Conservation (phyloP, 2,329 filamentous ascomycete species). For the Sporothrix humicola region DNA sequence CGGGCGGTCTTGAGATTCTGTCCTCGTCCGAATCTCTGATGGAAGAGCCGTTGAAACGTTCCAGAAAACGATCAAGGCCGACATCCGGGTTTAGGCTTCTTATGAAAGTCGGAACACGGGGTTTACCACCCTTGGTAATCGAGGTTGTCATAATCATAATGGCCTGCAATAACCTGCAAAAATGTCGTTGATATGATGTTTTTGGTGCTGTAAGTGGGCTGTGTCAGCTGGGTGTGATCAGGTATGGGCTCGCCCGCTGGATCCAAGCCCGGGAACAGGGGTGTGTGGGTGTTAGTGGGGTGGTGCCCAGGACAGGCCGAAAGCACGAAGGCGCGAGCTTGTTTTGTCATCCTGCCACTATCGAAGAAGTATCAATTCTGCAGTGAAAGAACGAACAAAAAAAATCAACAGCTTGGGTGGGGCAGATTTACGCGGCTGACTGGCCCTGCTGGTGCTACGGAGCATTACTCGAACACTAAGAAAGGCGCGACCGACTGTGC, state of each 20-base stretch:
- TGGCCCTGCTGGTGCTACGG: not conserved
- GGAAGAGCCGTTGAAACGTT: not conserved
- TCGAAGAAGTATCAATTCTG: not conserved
- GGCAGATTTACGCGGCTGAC: not conserved
- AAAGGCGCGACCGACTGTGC: slow-evolving; percentile 13
- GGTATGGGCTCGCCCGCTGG: not conserved
- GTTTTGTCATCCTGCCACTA: slow-evolving; percentile 19
- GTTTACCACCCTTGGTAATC: not conserved
- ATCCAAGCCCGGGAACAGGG: not conserved
- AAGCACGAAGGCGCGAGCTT: slow-evolving; percentile 30
- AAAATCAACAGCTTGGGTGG: slow-evolving; percentile 23
- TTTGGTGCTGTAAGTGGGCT: not conserved
- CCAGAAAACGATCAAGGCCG: not conserved
- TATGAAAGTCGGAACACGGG: slow-evolving; percentile 3
- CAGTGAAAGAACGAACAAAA: not conserved
- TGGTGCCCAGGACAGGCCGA: slow-evolving; percentile 15
- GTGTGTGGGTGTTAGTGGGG: not conserved
- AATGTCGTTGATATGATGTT: not conserved
- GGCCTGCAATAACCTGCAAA: not conserved
- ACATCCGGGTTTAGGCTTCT: not conserved
- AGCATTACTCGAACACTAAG: slow-evolving; percentile 14
- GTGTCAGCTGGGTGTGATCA: not conserved
- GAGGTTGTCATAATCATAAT: no score
- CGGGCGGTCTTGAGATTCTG: not conserved
- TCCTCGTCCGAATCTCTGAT: not conserved